phyloP scores from a whole-genome alignment of 139 green algal species.

The Dunaliella primolecta region DNA sequence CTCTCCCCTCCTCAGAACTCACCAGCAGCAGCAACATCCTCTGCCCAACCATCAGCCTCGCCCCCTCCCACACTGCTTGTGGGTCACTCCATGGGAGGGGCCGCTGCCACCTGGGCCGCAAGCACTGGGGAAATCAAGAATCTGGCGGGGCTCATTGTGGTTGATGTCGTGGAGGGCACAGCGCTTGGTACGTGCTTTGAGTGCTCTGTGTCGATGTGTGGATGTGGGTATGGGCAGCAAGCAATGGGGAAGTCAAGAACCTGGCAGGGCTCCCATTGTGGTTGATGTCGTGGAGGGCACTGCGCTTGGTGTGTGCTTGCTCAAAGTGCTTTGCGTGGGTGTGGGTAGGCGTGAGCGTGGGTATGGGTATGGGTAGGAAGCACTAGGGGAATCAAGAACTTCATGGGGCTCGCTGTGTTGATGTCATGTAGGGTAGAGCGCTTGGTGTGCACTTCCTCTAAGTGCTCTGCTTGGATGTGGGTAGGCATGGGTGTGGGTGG shows the following conservation, averaged over 20 bases:
- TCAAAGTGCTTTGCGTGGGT: too few species aligned
- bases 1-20: background rate
- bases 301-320: conserved; percentile 57
- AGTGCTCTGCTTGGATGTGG: too few species aligned
- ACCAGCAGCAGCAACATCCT: background rate
- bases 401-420: too few species aligned
- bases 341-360: too few species aligned
- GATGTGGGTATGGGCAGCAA: conserved; percentile 59
- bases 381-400: too few species aligned
- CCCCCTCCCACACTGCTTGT: conserved; percentile 63
- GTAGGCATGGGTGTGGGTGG: too few species aligned
- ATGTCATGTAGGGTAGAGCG: conserved; percentile 89
- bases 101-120: conserved; percentile 67
- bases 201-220: too few species aligned
- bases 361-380: too few species aligned
- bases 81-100: conserved; percentile 88
- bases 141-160: conserved; percentile 76
- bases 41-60: background rate
- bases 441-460: conserved; percentile 43
- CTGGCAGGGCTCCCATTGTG: conserved; percentile 75
- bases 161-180: conserved; percentile 93
- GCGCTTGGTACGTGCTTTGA: conserved; percentile 54
- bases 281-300: conserved; percentile 93
- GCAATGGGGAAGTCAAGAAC: conserved; percentile 41
- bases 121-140: conserved; percentile 43